Conservation (phyloP, 2,329 filamentous ascomycete species). For the Rhytidhysteron rufulum region DNA sequence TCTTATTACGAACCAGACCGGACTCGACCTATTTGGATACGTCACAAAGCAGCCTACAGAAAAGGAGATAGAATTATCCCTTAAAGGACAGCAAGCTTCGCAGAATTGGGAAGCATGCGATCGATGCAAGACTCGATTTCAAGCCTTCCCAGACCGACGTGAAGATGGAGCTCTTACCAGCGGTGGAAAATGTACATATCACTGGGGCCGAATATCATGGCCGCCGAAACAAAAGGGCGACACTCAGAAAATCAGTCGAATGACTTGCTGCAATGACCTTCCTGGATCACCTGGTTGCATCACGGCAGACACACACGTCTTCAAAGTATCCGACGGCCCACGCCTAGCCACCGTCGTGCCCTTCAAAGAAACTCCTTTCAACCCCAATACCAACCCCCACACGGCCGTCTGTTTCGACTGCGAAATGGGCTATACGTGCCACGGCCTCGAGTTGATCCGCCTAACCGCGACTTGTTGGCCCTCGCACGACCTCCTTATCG, state of each 20-base stretch:
- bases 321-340: conserved; percentile 74
- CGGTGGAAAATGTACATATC: conserved; percentile 75
- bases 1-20: conserved; percentile 61
- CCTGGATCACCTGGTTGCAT: conserved; percentile 77
- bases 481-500: conserved; percentile 66
- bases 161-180: conserved; percentile 72
- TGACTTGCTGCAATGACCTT: conserved; percentile 73
- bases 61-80: conserved; percentile 63
- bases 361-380: conserved; percentile 73
- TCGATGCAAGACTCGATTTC: conserved; percentile 79
- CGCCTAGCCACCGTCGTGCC: conserved; percentile 74
- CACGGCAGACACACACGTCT: conserved; percentile 71
- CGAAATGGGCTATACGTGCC: conserved; percentile 93
- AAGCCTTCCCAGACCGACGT: conserved; percentile 84
- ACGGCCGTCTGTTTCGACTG: conserved; percentile 86
- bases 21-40: conserved; percentile 70
- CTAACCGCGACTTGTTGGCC: conserved; percentile 90
- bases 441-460: conserved; percentile 84
- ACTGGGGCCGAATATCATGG: conserved; percentile 66
- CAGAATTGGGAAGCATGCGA: conserved; percentile 86
- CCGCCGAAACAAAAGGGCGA: conserved; percentile 53
- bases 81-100: conserved; percentile 60
- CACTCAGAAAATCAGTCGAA: conserved; percentile 54
- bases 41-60: conserved; percentile 64
- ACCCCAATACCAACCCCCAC: conserved; percentile 38